Evolutionary conservation across 139 green algal species (phyloP).

Genomic region (Chlamydomonas applanata): DNA sequence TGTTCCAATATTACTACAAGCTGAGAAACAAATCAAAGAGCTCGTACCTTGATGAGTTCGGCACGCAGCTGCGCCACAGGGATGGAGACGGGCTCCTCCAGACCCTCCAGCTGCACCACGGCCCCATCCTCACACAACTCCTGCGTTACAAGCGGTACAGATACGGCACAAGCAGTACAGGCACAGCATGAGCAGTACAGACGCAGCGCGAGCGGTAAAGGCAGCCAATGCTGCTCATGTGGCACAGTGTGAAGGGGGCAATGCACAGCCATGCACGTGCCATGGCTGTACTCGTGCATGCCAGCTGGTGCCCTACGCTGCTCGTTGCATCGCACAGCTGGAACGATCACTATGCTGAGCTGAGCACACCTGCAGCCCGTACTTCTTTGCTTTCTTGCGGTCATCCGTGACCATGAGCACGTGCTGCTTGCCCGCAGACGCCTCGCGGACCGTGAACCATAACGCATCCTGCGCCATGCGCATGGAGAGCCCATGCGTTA

Average conservation of each 20-base stretch:
- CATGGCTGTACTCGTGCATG: too few species aligned
- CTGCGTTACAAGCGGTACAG: background rate
- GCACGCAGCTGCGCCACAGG: conserved; percentile 3
- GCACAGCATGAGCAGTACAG: too few species aligned
- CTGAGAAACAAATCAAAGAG: too few species aligned
- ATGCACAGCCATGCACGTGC: background rate
- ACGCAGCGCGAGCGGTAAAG: too few species aligned
- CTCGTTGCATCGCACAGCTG: too few species aligned
- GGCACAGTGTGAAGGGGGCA: background rate
- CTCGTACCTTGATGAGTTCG: too few species aligned
- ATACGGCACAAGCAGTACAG: background rate
- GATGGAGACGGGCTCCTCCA: too few species aligned
- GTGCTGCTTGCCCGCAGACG: conserved; percentile 8
- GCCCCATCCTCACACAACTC: background rate
- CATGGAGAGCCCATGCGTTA: too few species aligned
- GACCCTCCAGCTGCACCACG: background rate
- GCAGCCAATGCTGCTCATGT: background rate
- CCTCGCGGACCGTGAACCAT: conserved; percentile 15
- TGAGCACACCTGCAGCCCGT: conserved; percentile 1
- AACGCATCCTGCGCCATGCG: background rate
- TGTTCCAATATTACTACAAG: too few species aligned
- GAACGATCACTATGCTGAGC: too few species aligned
- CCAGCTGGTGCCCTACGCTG: too few species aligned
- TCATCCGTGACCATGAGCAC: conserved; percentile 21
- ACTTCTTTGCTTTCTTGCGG: conserved; percentile 14